Conservation (phyloP, 2,329 filamentous ascomycete genomes). For the Fusarium sp. region DNA sequence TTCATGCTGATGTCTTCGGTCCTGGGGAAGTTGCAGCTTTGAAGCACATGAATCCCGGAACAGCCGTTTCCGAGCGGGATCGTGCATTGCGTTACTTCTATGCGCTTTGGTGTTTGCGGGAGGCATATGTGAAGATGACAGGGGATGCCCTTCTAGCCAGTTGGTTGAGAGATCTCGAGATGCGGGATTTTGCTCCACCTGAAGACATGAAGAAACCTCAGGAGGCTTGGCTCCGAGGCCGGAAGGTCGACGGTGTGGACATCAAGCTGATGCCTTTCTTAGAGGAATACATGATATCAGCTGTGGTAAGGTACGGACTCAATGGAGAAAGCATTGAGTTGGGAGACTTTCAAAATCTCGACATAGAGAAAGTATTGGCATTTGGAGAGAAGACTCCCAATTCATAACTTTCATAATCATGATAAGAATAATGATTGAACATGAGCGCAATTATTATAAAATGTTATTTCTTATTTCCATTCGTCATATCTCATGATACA, state of each 20-base stretch:
- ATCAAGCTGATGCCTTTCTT: constrained; percentile 56
- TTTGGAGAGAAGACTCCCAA: constrained; percentile 54
- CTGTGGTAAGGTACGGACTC: constrained; percentile 60
- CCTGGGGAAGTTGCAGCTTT: constrained; percentile 72
- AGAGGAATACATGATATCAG: constrained; percentile 67
- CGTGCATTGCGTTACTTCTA: constrained; percentile 78
- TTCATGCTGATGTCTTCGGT: constrained; percentile 78
- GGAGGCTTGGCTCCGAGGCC: constrained; percentile 51
- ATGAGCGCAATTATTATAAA: background rate
- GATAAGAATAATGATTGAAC: constrained; percentile 10
- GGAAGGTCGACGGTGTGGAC: constrained; percentile 51
- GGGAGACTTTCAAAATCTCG: constrained; percentile 58
- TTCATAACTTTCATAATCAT: background rate
- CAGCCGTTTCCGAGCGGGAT: constrained; percentile 55
- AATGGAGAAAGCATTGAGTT: constrained; percentile 56
- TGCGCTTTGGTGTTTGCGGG: constrained; percentile 81
- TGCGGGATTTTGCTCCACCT: constrained; percentile 72
- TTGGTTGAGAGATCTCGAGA: constrained; percentile 79
- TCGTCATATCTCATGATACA: constrained; percentile 24
- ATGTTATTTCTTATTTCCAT: constrained; percentile 3
- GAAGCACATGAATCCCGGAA: constrained; percentile 56
- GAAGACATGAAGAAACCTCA: constrained; percentile 43
- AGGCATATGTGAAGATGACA: constrained; percentile 86
- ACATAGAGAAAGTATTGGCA: constrained; percentile 60
- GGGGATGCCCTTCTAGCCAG: constrained; percentile 80